phyloP scores from a whole-genome alignment of 2,329 filamentous ascomycete genomes.

The Pyrenophora tritici-repentis region DNA sequence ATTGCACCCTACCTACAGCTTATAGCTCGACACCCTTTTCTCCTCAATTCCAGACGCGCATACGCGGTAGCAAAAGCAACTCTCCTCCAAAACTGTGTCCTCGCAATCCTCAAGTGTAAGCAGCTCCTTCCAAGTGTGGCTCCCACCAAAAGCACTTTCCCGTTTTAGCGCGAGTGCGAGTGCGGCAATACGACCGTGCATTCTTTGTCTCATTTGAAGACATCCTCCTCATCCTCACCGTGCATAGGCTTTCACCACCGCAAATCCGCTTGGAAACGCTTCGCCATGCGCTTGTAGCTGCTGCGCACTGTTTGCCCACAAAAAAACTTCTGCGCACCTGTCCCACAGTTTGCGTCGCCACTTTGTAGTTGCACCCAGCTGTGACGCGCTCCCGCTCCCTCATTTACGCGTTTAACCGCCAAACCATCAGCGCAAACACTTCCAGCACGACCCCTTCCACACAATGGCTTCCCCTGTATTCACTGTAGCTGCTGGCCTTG shows the following conservation, averaged over 20 bases:
- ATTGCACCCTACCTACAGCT: constrained; percentile 1
- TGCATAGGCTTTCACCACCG: constrained; percentile 1
- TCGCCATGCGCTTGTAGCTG: constrained; percentile 16
- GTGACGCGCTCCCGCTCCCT: constrained; percentile 25
- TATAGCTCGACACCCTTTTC: background rate
- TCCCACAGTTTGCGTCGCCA: constrained; percentile 13
- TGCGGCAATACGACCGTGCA: constrained; percentile 7
- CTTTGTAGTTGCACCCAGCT: constrained; percentile 13
- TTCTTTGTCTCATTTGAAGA: constrained; percentile 20
- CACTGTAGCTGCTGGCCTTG: constrained; percentile 26
- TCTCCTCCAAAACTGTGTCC: background rate
- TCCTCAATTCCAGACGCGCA: background rate
- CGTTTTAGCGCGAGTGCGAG: constrained; percentile 12
- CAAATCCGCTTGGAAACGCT: background rate
- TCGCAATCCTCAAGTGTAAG: background rate
- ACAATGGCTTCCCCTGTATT: constrained; percentile 35
- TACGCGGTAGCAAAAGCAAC: background rate
- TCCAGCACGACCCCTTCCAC: background rate
- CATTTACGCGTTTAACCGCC: constrained; percentile 9
- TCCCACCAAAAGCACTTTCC: constrained; percentile 11
- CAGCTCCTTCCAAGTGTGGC: constrained; percentile 8
- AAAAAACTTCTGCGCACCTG: background rate
- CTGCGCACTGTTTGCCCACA: background rate
- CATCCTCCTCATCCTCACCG: constrained; percentile 8
- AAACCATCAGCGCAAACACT: background rate